Evolutionary conservation across 129 eudicot species (phyloP).

Genomic region (Arctium lappa): DNA sequence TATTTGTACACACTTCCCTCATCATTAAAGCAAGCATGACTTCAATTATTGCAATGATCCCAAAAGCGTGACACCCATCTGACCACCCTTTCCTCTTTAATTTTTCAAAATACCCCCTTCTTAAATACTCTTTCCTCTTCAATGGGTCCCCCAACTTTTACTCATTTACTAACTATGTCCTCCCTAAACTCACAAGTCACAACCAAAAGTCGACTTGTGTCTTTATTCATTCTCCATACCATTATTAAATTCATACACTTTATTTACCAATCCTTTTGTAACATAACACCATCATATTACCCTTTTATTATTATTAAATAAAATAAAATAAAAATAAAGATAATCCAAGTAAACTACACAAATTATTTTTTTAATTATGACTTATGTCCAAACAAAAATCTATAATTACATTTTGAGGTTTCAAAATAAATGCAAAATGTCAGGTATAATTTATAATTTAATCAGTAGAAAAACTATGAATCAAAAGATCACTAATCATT

Average conservation of each 20-base stretch:
- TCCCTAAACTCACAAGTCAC: not conserved
- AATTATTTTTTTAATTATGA: too few relatives aligned
- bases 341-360: too few relatives aligned
- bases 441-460: not conserved
- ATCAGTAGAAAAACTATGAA: not conserved
- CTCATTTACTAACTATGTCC: constrained; percentile 17
- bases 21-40: constrained; percentile 43
- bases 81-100: constrained; percentile 23
- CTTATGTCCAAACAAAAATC: not conserved
- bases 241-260: not conserved
- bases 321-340: too few relatives aligned
- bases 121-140: not conserved
- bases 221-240: not conserved
- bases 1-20: constrained; percentile 29
- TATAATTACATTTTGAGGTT: not conserved
- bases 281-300: not conserved
- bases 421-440: not conserved
- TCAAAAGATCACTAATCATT: not conserved
- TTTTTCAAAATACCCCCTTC: constrained; percentile 13
- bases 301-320: not conserved
- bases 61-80: constrained; percentile 40
- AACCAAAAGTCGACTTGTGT: constrained; percentile 13
- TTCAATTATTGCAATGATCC: constrained; percentile 38
- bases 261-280: not conserved
- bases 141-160: constrained; percentile 8